Conservation (phyloP, 441 rosid species). For the Gossypium gossypioides region DNA sequence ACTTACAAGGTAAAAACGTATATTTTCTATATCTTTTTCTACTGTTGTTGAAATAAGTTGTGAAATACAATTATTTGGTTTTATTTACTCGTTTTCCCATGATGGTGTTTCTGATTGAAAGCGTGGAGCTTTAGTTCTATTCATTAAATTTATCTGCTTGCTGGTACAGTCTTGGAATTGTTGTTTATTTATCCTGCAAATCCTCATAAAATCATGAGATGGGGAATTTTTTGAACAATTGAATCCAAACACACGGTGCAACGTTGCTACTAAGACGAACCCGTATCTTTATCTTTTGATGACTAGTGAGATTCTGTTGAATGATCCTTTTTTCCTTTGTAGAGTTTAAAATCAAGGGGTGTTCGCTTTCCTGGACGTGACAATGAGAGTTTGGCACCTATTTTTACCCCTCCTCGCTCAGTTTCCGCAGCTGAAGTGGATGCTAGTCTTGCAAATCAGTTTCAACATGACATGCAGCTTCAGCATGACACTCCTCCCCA, state of each 20-base stretch:
- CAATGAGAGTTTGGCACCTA: slow-evolving; percentile 83
- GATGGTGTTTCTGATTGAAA: background rate
- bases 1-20: slow-evolving; percentile 62
- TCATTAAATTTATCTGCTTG: background rate
- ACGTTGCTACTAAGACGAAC: background rate
- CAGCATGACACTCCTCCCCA: slow-evolving; percentile 45
- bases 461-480: slow-evolving; percentile 27
- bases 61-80: background rate
- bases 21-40: background rate
- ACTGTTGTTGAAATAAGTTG: background rate
- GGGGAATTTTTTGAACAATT: background rate
- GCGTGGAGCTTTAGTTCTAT: background rate
- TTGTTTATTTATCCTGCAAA: background rate
- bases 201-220: background rate
- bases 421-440: slow-evolving; percentile 54
- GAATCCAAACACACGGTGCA: background rate
- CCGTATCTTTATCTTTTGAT: background rate
- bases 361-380: slow-evolving; percentile 95
- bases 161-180: background rate
- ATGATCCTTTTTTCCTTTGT: slow-evolving; percentile 7
- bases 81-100: background rate
- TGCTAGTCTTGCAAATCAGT: slow-evolving; percentile 39
- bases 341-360: slow-evolving; percentile 88
- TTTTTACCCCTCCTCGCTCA: slow-evolving; percentile 86
- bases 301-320: background rate